phyloP scores from a whole-genome alignment of 345 rosid genomes.

The Firmiana major region DNA sequence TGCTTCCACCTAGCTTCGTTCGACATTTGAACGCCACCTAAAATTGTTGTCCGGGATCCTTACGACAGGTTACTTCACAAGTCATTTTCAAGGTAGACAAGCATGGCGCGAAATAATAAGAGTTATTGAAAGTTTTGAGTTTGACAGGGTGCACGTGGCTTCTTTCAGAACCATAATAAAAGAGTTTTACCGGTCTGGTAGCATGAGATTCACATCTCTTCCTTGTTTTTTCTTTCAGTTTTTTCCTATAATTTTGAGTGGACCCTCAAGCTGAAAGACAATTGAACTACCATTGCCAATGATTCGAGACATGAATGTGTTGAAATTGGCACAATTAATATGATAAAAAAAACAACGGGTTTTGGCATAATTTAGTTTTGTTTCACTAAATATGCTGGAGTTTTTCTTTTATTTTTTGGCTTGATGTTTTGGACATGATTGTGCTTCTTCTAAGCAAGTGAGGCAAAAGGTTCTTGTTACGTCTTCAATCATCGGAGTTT shows the following conservation, averaged over 20 bases:
- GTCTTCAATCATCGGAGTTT: too few species aligned
- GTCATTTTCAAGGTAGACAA: conserved; percentile 11
- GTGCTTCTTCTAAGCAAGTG: too few species aligned
- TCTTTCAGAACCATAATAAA: background rate
- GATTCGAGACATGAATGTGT: background rate
- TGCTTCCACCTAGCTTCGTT: background rate
- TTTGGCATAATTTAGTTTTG: too few species aligned
- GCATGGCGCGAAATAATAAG: background rate
- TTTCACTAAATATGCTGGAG: too few species aligned
- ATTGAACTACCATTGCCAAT: background rate
- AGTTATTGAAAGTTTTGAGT: background rate
- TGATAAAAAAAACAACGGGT: too few species aligned
- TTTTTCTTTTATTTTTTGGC: too few species aligned
- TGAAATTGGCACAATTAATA: background rate
- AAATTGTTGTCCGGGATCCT: background rate
- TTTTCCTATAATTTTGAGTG: background rate
- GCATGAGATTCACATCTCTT: too few species aligned
- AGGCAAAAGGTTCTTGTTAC: too few species aligned
- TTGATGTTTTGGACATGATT: too few species aligned
- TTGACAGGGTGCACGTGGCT: background rate
- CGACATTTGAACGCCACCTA: background rate
- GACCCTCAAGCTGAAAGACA: too few species aligned
- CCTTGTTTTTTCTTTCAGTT: too few species aligned
- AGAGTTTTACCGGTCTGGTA: too few species aligned
- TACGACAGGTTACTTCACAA: background rate